Percentiles rank a stretch among this genome's conserved stretches.
Evolutionary conservation across 768 basidiomycete species (phyloP).

Genomic region (Tulasnella sp.): DNA sequence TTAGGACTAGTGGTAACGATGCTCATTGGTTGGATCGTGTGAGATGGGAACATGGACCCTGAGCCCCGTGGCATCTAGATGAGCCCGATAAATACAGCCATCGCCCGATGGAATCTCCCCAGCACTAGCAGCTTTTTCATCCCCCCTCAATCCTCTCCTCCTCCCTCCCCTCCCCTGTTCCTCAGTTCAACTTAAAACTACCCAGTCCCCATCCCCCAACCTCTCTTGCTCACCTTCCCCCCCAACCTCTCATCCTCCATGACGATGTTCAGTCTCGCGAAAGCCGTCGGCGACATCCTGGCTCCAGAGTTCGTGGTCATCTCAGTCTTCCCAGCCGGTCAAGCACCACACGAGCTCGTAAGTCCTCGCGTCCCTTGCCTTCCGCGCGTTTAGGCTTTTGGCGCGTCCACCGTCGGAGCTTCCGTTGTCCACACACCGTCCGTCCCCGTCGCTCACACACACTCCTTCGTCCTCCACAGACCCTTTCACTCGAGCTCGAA

Average conservation of each 20-base stretch:
- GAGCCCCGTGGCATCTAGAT: constrained; percentile 8
- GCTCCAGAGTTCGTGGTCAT: constrained; percentile 25
- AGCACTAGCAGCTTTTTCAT: constrained; percentile 9
- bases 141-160: not conserved
- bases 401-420: not conserved
- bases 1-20: not conserved
- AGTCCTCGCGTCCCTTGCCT: constrained; percentile 7
- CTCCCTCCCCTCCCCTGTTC: not conserved
- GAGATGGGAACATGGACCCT: not conserved
- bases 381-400: constrained; percentile 12
- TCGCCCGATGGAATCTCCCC: constrained; percentile 22
- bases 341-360: constrained; percentile 17
- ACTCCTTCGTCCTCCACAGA: constrained; percentile 3
- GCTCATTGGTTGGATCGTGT: constrained; percentile 4
- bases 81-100: constrained; percentile 18
- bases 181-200: not conserved
- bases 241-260: constrained; percentile 8
- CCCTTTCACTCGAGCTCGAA: constrained; percentile 22
- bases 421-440: not conserved
- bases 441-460: not conserved
- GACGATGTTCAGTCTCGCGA: constrained; percentile 27
- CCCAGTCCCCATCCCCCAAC: not conserved
- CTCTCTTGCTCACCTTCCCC: constrained; percentile 8
- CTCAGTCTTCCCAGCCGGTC: constrained; percentile 23
- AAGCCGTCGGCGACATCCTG: constrained; percentile 23